Conservation (phyloP, 1,284 basidiomycete species). For the Microbotryum scabiosae region DNA sequence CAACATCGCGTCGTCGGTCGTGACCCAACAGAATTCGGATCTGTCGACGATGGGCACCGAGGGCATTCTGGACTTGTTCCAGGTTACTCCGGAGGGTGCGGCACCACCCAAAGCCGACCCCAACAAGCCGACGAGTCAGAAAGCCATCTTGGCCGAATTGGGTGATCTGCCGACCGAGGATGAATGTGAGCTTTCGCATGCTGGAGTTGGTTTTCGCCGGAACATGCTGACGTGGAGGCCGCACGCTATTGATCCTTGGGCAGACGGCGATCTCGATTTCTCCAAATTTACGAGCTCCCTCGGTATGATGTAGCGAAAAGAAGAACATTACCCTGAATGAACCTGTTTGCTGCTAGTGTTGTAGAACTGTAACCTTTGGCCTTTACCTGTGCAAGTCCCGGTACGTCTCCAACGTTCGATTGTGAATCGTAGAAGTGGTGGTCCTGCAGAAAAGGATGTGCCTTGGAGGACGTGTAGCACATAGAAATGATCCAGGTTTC, state of each 20-base stretch:
- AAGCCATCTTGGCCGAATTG: conserved; percentile 41
- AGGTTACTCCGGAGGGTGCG: conserved; percentile 14
- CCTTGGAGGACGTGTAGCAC: too few relatives aligned
- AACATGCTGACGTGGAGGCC: neutral
- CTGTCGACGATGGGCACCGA: conserved; percentile 94
- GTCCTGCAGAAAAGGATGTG: too few relatives aligned
- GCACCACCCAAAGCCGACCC: conserved; percentile 3
- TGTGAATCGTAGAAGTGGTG: too few relatives aligned
- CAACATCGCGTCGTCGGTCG: conserved; percentile 92
- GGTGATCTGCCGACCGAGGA: conserved; percentile 38
- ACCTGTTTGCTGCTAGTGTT: too few relatives aligned
- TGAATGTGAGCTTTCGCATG: conserved; percentile 27
- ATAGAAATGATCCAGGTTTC: too few relatives aligned
- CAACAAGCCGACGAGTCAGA: conserved; percentile 38
- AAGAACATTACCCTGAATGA: too few relatives aligned
- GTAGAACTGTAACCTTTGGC: too few relatives aligned
- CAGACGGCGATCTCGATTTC: conserved; percentile 15
- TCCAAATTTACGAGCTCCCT: neutral
- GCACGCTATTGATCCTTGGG: neutral
- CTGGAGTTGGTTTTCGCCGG: too few relatives aligned
- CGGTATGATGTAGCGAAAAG: too few relatives aligned
- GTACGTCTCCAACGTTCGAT: too few relatives aligned
- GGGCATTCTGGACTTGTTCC: conserved; percentile 88
- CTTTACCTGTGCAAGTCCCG: too few relatives aligned
- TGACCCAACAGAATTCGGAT: conserved; percentile 94